Evolutionary conservation across 495 filamentous ascomycete species (phyloP), one percentile per base, ranked within the genome.

Genomic region (Elaphomyces granulatus): DNA sequence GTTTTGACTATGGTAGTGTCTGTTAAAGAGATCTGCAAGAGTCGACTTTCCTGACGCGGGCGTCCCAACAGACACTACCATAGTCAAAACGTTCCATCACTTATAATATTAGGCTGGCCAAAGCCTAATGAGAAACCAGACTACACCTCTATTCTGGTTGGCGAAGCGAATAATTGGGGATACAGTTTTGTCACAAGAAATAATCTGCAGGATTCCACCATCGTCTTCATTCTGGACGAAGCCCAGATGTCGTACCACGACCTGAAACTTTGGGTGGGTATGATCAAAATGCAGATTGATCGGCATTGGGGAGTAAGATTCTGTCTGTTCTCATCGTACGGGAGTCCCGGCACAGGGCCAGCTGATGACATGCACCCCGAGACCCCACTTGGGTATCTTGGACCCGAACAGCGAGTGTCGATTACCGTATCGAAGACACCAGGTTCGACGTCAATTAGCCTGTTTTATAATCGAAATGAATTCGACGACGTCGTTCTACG

Each of bases 261-360:
- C n/a, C 14, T 10, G 6, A 4, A 20, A 4, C 17, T 37, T 17
- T 37, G 35, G 35, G n/a, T 16, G 3, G 17, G 16, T 6, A 16
- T 37, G n/a, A 15, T 19, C 10, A 37, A 37, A n/a, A 4, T 3
- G 3, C 35, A 20, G 4, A 12, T 6, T 16, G 35, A 6, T 12
- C 8, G 8, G 4, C 35, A 19, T 16, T 15, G n/a, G 3, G 35
- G 35, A 16, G 35, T 41, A 3, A 33, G 34, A 39, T n/a, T 51
- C 4, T 48, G 45, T 31, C 20, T 48, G 6, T 43, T 51, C 34
- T 39, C 21, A 4, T 45, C 45, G 3, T 48, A 51, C 21, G 48
- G 45, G 8, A 48, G 38, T 20, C 45, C 48, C 8, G 19, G 17
- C 2, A 32, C 4, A 4, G 45, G 45, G 14, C 16, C 44, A 23